These are phyloP conservation scores for Daldinia bambusicola DNA, from an alignment of 495 filamentous ascomycete species.

Conservation along the genomic window DNA sequence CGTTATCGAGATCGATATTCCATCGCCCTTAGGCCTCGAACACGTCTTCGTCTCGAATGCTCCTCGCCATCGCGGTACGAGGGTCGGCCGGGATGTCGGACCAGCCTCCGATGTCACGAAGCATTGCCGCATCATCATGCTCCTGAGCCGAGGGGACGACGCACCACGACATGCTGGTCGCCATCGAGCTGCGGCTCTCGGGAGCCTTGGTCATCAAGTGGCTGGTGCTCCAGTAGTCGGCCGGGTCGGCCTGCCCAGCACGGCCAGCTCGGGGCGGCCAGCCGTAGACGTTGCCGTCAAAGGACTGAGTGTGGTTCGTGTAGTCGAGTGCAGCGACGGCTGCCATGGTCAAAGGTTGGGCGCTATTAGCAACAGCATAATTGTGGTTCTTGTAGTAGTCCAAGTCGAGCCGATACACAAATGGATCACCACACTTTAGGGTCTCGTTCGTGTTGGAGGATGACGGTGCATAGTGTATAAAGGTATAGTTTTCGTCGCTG, in stretches of 20 bases:
- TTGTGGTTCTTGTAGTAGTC: conserved; percentile 11
- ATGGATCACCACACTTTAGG: conserved; percentile 9
- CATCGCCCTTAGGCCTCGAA: background rate
- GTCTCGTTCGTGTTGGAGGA: conserved; percentile 21
- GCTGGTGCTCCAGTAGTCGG: conserved; percentile 19
- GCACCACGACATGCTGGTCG: conserved; percentile 20
- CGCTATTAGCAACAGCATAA: conserved; percentile 4
- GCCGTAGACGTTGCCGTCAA: conserved; percentile 22
- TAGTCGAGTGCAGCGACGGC: conserved; percentile 31
- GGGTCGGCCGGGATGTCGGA: conserved; percentile 27
- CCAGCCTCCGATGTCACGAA: conserved; percentile 26
- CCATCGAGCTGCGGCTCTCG: conserved; percentile 10
- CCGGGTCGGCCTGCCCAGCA: background rate
- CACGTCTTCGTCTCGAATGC: conserved; percentile 31
- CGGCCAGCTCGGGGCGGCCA: conserved; percentile 27
- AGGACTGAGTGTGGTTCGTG: conserved; percentile 2
- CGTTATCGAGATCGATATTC: too few relatives aligned
- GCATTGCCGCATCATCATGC: conserved; percentile 2
- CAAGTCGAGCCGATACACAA: conserved; percentile 8
- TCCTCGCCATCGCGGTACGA: conserved; percentile 4
- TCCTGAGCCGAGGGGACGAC: conserved; percentile 4
- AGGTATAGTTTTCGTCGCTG: background rate
- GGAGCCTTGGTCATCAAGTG: conserved; percentile 9
- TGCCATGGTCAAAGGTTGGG: conserved; percentile 22
- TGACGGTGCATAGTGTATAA: conserved; percentile 14